These are phyloP conservation scores for Tripidium arundinaceum DNA, from an alignment of 202 grass and related monocot species.

Conservation along the genomic window DNA sequence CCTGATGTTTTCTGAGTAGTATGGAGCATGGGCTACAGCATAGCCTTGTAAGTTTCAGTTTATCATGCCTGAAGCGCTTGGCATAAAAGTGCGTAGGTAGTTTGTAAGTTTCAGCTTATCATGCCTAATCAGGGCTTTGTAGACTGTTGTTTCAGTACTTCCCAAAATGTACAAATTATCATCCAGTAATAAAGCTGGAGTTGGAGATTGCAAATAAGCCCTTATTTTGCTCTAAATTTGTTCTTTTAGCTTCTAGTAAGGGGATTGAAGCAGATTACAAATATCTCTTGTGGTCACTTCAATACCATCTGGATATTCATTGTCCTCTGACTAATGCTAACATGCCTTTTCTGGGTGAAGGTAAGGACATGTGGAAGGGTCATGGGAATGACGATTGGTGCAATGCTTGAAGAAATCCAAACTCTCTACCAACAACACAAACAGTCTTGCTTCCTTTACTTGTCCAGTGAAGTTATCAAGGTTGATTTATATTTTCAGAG, in stretches of 20 bases:
- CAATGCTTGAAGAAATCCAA: constrained; percentile 94
- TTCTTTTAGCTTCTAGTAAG: constrained; percentile 1
- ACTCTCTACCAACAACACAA: constrained; percentile 89
- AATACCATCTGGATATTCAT: constrained; percentile 19
- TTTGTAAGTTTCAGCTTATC: neutral
- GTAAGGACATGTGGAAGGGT: constrained; percentile 86
- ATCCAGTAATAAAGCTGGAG: neutral
- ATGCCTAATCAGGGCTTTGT: neutral
- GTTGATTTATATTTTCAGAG: constrained; percentile 37
- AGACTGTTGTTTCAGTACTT: neutral
- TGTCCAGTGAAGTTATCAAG: constrained; percentile 99
- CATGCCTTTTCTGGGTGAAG: constrained; percentile 39
- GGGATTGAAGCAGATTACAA: neutral
- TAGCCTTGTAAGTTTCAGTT: neutral
- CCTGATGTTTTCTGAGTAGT: neutral
- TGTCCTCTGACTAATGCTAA: constrained; percentile 26
- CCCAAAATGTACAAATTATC: neutral
- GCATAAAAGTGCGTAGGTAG: neutral
- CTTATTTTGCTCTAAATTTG: constrained; percentile 14
- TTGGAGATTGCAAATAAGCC: neutral
- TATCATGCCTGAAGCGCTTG: neutral
- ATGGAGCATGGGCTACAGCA: neutral
- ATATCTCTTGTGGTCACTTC: constrained; percentile 3
- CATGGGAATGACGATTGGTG: constrained; percentile 82
- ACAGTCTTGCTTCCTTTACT: constrained; percentile 93